phyloP scores from a whole-genome alignment of 2,329 filamentous ascomycete genomes.

The Fusarium sp. region DNA sequence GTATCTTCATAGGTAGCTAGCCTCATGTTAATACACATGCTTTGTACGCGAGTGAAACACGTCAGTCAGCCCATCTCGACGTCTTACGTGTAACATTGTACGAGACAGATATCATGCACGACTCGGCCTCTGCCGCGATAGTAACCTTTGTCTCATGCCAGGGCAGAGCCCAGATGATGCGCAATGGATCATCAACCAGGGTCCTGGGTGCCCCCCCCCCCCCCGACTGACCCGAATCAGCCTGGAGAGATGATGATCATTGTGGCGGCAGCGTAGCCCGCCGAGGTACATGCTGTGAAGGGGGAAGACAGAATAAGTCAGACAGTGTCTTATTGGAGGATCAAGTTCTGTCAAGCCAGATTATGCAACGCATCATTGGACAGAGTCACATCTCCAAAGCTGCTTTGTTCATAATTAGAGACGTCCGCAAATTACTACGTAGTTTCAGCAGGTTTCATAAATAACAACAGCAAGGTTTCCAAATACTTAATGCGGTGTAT shows the following conservation, averaged over 20 bases:
- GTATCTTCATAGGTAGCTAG: not conserved
- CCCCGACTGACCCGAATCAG: constrained; percentile 26
- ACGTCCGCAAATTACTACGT: constrained; percentile 10
- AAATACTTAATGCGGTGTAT: constrained; percentile 4
- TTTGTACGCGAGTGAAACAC: not conserved
- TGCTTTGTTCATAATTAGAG: constrained; percentile 8
- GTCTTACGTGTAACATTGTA: not conserved
- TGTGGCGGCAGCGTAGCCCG: constrained; percentile 23
- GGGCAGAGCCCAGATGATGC: constrained; percentile 15
- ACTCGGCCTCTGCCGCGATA: not conserved
- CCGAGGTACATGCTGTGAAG: constrained; percentile 3
- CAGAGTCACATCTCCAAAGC: constrained; percentile 1
- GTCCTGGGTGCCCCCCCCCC: constrained; percentile 16
- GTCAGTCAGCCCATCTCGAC: not conserved
- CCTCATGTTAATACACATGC: not conserved
- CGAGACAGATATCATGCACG: not conserved
- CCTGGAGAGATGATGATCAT: constrained; percentile 29
- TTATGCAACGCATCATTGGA: constrained; percentile 27
- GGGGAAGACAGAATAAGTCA: constrained; percentile 19
- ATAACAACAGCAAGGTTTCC: not conserved
- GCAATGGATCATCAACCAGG: constrained; percentile 33
- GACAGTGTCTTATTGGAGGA: constrained; percentile 2
- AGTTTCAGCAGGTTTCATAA: constrained; percentile 34
- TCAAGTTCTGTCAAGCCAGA: constrained; percentile 3
- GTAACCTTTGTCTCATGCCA: constrained; percentile 1